Percentiles rank a stretch among this genome's conserved stretches.
Conservation (phyloP, 768 basidiomycete species). For the Russula olivacea region DNA sequence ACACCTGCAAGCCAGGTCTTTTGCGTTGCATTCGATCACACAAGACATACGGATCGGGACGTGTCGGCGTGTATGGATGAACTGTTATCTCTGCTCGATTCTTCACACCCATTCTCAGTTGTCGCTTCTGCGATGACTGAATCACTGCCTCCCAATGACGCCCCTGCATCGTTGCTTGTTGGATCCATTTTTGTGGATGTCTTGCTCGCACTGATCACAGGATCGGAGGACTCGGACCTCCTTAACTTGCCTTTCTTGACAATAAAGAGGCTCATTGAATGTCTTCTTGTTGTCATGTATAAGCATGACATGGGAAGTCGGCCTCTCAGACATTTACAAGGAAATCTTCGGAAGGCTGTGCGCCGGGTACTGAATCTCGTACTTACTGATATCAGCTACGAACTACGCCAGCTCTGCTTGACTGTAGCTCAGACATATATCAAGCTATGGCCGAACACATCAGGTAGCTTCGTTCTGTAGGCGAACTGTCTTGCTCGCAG, state of each 20-base stretch:
- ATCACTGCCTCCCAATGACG: constrained; percentile 38
- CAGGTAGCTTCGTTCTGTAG: constrained; percentile 51
- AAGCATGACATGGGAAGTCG: constrained; percentile 66
- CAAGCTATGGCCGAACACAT: constrained; percentile 49
- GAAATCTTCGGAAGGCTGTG: constrained; percentile 47
- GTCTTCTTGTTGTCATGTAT: constrained; percentile 57
- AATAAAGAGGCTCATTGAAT: constrained; percentile 57
- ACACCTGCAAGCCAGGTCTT: constrained; percentile 45
- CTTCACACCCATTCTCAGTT: constrained; percentile 44
- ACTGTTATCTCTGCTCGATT: constrained; percentile 54
- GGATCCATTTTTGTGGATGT: constrained; percentile 63
- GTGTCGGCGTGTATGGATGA: constrained; percentile 54
- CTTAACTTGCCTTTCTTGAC: constrained; percentile 47
- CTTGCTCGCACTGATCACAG: constrained; percentile 45
- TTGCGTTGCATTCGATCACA: constrained; percentile 48
- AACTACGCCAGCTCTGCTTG: constrained; percentile 59
- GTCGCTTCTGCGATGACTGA: constrained; percentile 44
- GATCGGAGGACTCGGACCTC: constrained; percentile 36
- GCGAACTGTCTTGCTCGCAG: constrained; percentile 23
- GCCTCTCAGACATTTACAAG: constrained; percentile 50
- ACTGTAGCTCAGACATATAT: constrained; percentile 58
- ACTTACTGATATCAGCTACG: constrained; percentile 52
- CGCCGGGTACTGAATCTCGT: constrained; percentile 46
- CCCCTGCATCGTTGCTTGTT: constrained; percentile 42
- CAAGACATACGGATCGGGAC: constrained; percentile 37